Evolutionary conservation across 225 moss, liverwort and hornwort species (phyloP).

Genomic region (Sphagnum contortum): DNA sequence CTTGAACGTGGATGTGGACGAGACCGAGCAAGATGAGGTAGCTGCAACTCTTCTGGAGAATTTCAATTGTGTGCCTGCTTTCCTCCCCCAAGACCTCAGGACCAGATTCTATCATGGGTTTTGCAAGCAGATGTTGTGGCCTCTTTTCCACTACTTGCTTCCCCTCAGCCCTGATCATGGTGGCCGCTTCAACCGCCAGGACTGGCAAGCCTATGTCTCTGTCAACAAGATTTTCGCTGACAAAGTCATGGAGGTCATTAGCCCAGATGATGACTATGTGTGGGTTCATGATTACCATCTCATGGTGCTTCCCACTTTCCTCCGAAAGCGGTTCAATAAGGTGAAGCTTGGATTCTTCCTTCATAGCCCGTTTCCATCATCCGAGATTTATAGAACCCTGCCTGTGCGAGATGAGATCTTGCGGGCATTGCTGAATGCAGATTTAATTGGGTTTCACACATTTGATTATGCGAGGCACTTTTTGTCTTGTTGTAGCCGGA

Average conservation of each 20-base stretch:
- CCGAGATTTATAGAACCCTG: constrained; percentile 93
- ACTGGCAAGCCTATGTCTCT: constrained; percentile 96
- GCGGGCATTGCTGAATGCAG: constrained; percentile 78
- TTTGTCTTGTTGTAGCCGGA: constrained; percentile 90
- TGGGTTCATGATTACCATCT: constrained; percentile 99
- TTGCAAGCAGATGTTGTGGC: constrained; percentile 99
- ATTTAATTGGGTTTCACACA: constrained; percentile 96
- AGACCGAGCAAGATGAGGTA: constrained; percentile 76
- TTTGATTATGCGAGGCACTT: constrained; percentile 99
- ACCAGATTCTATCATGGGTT: constrained; percentile 88
- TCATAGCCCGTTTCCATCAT: constrained; percentile 95
- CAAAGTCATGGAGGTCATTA: constrained; percentile 99
- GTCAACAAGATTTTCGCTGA: constrained; percentile 95
- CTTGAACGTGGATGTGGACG: constrained; percentile 79
- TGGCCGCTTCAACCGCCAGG: constrained; percentile 82
- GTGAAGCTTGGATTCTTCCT: constrained; percentile 94
- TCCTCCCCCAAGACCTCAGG: constrained; percentile 57
- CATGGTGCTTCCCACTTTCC: constrained; percentile 84
- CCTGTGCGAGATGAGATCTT: constrained; percentile 95
- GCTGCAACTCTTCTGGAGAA: constrained; percentile 62
- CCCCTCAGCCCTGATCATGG: constrained; percentile 85
- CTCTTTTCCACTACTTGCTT: constrained; percentile 87
- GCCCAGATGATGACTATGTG: constrained; percentile 94
- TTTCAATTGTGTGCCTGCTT: constrained; percentile 93
- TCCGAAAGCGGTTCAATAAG: constrained; percentile 91